Percentiles rank a stretch among this genome's conserved stretches.
phyloP scores from a whole-genome alignment of 2,329 filamentous ascomycete genomes.

The Penicillium sclerotiorum region DNA sequence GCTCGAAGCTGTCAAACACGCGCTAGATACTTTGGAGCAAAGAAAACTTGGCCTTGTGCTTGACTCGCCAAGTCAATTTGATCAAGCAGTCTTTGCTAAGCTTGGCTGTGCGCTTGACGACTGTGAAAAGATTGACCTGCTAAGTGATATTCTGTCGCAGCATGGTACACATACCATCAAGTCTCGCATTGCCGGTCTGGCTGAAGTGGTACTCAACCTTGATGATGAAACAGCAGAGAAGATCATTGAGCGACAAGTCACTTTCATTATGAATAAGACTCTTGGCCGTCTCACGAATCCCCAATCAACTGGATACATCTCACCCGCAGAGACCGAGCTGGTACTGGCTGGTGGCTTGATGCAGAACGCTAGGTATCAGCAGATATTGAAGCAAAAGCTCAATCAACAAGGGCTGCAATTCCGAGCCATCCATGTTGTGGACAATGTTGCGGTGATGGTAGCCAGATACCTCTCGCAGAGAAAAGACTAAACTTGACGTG shows the following conservation, averaged over 20 bases:
- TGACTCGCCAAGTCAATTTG: conserved; percentile 6
- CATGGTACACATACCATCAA: conserved; percentile 11
- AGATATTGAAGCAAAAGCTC: conserved; percentile 9
- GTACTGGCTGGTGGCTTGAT: conserved; percentile 26
- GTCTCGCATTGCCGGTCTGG: conserved; percentile 21
- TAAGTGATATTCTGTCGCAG: conserved; percentile 20
- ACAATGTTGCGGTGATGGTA: conserved; percentile 14
- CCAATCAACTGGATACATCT: conserved; percentile 9
- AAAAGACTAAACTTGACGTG: not conserved
- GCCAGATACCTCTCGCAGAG: conserved; percentile 1
- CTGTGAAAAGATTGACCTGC: conserved; percentile 12
- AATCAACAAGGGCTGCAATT: conserved; percentile 9
- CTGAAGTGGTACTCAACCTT: conserved; percentile 16
- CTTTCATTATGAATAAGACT: conserved; percentile 13
- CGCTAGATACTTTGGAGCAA: conserved; percentile 36
- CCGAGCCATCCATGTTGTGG: conserved; percentile 9
- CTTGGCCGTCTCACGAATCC: conserved; percentile 18
- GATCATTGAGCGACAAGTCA: conserved; percentile 17
- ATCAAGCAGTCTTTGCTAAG: conserved; percentile 15
- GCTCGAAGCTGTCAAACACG: conserved; percentile 36
- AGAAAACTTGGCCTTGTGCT: conserved; percentile 17
- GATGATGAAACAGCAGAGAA: conserved; percentile 5
- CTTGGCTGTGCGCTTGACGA: conserved; percentile 9
- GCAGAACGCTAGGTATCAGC: conserved; percentile 20
- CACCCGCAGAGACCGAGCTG: conserved; percentile 13